Conservation (phyloP, 2,329 filamentous ascomycete species). For the Colletotrichum coccodes region DNA sequence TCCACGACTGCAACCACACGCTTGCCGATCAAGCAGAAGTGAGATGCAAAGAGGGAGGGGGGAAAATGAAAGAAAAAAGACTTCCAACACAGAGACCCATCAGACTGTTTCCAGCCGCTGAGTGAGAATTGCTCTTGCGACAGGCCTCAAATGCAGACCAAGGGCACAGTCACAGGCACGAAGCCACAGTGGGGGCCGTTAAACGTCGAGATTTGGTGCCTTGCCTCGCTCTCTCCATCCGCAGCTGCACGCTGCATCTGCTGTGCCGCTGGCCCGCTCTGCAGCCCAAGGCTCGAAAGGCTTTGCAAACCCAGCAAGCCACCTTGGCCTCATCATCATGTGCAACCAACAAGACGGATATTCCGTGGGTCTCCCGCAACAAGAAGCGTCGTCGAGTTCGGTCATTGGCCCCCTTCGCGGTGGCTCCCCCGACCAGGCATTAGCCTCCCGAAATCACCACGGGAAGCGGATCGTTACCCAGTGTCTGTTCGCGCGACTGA, state of each 20-base stretch:
- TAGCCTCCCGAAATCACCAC: constrained; percentile 21
- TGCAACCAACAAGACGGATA: constrained; percentile 3
- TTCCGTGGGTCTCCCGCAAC: background rate
- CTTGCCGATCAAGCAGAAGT: constrained; percentile 14
- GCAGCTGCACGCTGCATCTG: constrained; percentile 11
- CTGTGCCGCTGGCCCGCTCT: constrained; percentile 4
- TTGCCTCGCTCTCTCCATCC: background rate
- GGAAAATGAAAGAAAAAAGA: no score
- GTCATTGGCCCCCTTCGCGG: constrained; percentile 18
- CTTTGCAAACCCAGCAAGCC: constrained; percentile 4
- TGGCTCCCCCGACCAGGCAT: constrained; percentile 6
- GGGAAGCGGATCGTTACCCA: constrained; percentile 21
- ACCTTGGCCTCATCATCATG: background rate
- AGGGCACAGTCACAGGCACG: constrained; percentile 14
- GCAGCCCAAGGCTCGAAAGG: constrained; percentile 4
- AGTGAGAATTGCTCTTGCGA: background rate
- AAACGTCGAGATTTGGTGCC: constrained; percentile 14
- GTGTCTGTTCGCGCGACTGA: constrained; percentile 29
- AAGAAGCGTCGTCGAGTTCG: background rate
- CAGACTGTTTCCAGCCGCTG: background rate
- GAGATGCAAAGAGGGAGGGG: constrained; percentile 3
- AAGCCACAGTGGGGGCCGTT: constrained; percentile 7
- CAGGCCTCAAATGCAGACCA: constrained; percentile 9
- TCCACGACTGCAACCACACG: background rate
- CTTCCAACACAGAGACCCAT: background rate